A percentile compares a stretch with the other conserved stretches of the same genome.
Evolutionary conservation across 108 stramenopile genomes (phyloP).

Genomic region (Cyclotella kingstonii): DNA sequence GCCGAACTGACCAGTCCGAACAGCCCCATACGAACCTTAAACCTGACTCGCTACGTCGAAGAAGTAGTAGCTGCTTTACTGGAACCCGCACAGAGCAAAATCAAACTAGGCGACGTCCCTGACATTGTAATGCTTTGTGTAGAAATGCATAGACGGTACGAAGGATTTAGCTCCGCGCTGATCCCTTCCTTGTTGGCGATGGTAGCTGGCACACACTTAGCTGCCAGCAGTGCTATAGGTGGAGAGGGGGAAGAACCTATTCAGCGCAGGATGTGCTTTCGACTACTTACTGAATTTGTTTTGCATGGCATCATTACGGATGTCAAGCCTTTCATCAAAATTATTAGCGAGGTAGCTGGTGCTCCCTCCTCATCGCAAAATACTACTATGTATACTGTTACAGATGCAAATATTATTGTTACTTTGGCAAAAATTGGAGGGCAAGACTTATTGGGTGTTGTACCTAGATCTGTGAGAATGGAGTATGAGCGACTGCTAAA

Average conservation of each 20-base stretch:
- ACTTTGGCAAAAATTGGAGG: constrained; percentile 79
- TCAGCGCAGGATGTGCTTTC: constrained; percentile 58
- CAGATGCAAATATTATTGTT: constrained; percentile 76
- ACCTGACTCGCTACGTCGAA: constrained; percentile 90
- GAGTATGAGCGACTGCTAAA: constrained; percentile 28
- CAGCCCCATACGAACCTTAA: constrained; percentile 68
- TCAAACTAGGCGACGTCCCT: constrained; percentile 65
- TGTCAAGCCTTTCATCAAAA: constrained; percentile 62
- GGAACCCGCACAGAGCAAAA: constrained; percentile 69
- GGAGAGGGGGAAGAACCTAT: constrained; percentile 49
- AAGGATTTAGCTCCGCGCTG: constrained; percentile 51
- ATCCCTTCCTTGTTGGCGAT: constrained; percentile 49
- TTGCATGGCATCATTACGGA: constrained; percentile 63
- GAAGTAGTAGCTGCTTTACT: constrained; percentile 87
- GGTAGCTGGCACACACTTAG: constrained; percentile 44
- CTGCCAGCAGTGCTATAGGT: constrained; percentile 23
- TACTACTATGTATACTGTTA: constrained; percentile 70
- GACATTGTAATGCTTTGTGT: constrained; percentile 61
- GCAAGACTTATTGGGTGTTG: constrained; percentile 61
- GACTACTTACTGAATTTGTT: constrained; percentile 71
- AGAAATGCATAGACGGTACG: constrained; percentile 72
- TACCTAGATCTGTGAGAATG: constrained; percentile 45
- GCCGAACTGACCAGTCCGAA: constrained; percentile 45
- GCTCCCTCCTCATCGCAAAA: constrained; percentile 25
- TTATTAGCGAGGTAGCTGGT: constrained; percentile 68